Base-by-base conservation (phyloP, 73 alveolate genomes). In the Blepharisma stoltei region DNA sequence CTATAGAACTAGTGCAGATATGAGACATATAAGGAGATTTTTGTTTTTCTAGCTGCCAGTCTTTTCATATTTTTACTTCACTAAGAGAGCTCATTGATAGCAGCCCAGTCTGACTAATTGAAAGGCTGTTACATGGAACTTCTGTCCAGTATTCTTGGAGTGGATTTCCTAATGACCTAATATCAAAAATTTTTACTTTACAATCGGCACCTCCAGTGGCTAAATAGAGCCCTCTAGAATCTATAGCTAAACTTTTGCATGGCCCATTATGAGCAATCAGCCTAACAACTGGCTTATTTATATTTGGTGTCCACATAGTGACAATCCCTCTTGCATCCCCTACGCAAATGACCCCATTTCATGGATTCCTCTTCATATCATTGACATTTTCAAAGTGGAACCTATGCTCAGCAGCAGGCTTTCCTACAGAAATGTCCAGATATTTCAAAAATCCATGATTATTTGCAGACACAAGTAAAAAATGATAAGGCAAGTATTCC, bases 281-380 rank as follows among this genome's bases (percentile, higher is more conserved):
- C 78, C 89, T 89, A 18, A 90, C 96, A 21, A 93, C 94, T 8
- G 98, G 93, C 55, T 89, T 82, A 6, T 97, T 93, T 89, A 92
- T 87, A 81, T 95, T 96, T 6, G 99, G 99, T 6, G 98, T 79
- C 95, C 98, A 96, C 95, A 96, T 85, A 47, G 94, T 83, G 14
- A 96, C 93, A 48, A 82, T 86, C 27, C 99, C 99, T 68, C 82
- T 81, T 38, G 90, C 67, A 81, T 96, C 98, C 0, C 98, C 99
- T 8, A 88, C 84, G 46, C 88, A 85, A 49, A 96, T 84, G 49
- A 96, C 93, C 46, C 94, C 98, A 86, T 93, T 96, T 68, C 80
- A 66, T 44, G 88, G 85, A 77, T 96, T 96, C 70, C 85, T 88
- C 55, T 89, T 55, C 82, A 96, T 71, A 68, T 88, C 80, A 18